phyloP scores from a whole-genome alignment of 2,329 filamentous ascomycete species.

The Ophiostoma sp. region DNA sequence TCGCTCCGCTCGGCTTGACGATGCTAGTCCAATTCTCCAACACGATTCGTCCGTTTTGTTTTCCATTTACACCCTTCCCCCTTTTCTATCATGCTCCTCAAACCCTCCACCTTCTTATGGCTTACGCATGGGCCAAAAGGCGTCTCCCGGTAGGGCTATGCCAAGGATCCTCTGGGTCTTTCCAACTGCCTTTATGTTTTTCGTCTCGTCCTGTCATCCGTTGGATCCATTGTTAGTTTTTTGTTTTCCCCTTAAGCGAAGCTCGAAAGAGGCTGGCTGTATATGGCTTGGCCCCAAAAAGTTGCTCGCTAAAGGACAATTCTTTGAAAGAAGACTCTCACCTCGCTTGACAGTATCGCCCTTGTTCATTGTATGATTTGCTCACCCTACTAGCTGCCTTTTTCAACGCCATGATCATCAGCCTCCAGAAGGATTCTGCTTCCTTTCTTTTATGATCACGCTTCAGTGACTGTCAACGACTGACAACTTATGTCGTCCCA shows the following conservation, averaged over 20 bases:
- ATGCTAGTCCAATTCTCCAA: neutral
- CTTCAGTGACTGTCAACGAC: neutral
- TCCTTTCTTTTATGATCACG: neutral
- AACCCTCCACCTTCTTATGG: neutral
- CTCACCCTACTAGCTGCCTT: neutral
- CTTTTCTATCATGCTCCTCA: neutral
- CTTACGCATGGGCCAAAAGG: neutral
- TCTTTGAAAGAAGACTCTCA: neutral
- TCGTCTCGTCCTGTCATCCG: neutral
- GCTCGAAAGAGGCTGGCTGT: constrained; percentile 3
- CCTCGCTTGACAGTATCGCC: neutral
- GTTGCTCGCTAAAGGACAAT: neutral
- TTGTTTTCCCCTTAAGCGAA: neutral
- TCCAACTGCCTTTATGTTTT: neutral
- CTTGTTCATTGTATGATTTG: neutral
- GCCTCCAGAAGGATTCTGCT: neutral
- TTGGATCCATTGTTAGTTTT: no score
- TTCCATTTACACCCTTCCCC: neutral
- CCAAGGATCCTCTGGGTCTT: neutral
- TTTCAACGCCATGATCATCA: neutral
- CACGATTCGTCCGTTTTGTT: neutral
- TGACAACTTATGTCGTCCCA: neutral
- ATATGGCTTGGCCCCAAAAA: neutral
- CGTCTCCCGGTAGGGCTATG: constrained; percentile 10
- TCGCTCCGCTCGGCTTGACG: neutral